Evolutionary conservation across 306 rosid species (phyloP), one percentile per base, ranked within the genome.

Genomic region (Abrus pulchellus): DNA sequence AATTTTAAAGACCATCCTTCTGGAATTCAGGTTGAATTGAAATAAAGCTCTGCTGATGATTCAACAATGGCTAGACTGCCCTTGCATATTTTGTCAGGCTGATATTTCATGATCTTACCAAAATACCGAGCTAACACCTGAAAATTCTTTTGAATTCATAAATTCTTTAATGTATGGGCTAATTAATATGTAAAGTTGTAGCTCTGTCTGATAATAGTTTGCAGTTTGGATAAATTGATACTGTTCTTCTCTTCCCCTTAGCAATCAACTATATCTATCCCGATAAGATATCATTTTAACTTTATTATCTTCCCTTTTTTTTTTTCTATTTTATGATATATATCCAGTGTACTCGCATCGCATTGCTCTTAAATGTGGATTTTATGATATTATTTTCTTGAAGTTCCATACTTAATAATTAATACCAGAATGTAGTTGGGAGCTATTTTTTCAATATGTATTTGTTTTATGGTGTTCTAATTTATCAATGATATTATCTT

Each of bases 401-500:
- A 83, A 59, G 72, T 59, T 74, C 47, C 40, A 47, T 47, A 38
- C 47, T 63, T 59, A 61, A 54, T 47, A 38, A 20, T 45, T 66
- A 60, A 9, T 62, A 48, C 9, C 38, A 14, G 41, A 41, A 36
- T 32, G 78, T 13, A 53, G 66, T 64, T 38, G 28, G 13, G 53
- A 63, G 43, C 8, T 74, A 50, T 40, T 75, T 68, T 61, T 73
- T 77, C 49, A 48, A 55, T 70, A 0, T 80, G 7, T 68, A 69
- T 55, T 76, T 28, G 57, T 30, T 50, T 60, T 67, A 10, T 72
- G 38, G 60, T 81, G 71, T 57, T 75, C 75, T 77, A 54, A 72
- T 74, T 32, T 40, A 36, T 59, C 53, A n/a, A n/a, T 47, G 83
- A 11, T 34, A 72, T 76, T 83, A 33, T 78, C 72, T 76, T 84